phyloP scores from a whole-genome alignment of 2,329 filamentous ascomycete genomes.

The Huntiella decipiens region DNA sequence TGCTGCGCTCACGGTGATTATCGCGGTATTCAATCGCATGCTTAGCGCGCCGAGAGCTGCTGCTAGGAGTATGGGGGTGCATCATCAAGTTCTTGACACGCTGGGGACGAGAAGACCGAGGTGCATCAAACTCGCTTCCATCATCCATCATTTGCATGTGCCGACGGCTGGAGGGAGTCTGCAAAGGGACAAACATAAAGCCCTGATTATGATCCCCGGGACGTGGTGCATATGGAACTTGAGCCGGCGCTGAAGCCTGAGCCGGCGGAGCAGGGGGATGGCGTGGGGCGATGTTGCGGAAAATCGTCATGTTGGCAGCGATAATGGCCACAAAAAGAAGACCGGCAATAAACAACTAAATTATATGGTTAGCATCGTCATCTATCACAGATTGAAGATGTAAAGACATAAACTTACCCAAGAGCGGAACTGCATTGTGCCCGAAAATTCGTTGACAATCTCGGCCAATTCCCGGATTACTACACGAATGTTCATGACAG shows the following conservation, averaged over 20 bases:
- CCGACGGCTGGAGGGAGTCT: constrained; percentile 21
- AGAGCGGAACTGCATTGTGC: constrained; percentile 70
- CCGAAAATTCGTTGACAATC: constrained; percentile 86
- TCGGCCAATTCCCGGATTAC: constrained; percentile 76
- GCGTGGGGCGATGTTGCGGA: constrained; percentile 6
- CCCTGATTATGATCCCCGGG: constrained; percentile 17
- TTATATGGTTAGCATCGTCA: constrained; percentile 5
- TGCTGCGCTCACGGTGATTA: constrained; percentile 8
- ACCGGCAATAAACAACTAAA: constrained; percentile 31
- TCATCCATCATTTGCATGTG: constrained; percentile 13
- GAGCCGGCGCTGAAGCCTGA: not conserved
- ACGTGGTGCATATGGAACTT: not conserved
- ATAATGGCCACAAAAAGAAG: constrained; percentile 29
- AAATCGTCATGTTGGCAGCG: constrained; percentile 30
- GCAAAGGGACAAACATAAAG: constrained; percentile 24
- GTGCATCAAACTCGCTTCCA: constrained; percentile 4
- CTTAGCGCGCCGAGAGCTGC: not conserved
- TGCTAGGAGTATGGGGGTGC: constrained; percentile 6
- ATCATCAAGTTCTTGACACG: constrained; percentile 9
- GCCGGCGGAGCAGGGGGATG: not conserved
- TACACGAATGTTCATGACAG: constrained; percentile 60
- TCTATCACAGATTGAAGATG: not conserved
- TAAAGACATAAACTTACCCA: constrained; percentile 24
- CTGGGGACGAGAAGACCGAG: constrained; percentile 4
- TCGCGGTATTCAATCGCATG: constrained; percentile 5